Base-by-base conservation (phyloP, 768 basidiomycete species). In the Lentinula aciculospora region DNA sequence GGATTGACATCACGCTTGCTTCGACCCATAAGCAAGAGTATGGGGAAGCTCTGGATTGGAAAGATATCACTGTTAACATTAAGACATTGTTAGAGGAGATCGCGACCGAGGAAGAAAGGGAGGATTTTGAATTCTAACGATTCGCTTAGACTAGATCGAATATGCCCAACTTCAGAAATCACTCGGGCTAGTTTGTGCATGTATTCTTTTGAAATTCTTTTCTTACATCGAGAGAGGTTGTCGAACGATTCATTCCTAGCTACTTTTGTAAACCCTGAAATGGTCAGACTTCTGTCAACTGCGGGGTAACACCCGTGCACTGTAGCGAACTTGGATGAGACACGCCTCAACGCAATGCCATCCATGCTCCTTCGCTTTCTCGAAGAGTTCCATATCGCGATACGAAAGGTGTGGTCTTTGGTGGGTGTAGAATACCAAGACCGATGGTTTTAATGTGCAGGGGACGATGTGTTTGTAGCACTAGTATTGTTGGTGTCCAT, bases 361-460 rank as follows among this genome's bases (percentile, higher is more conserved):
- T 0, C 89, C 89, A 7, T 71, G 68, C 34, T 68, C 69, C 32
- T 72, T 66, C 3, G 90, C 92, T 64, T 80, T 82, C 8, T 66
- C 65, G 65, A 98, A 94, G 69, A 96, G 96, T 2, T 80, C 78
- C 75, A 94, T 82, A 65, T 97, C 94, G 12, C 85, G 81, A 57
- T 89, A 76, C 0, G 91, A 91, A 7, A 93, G 78, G 59, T 88
- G 88, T 0, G 94, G 94, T 0, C 89, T 80, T 62, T 97, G 94
- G 60, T 95, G 93, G 0, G 88, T 87, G 68, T 89, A 94, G 70
- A 97, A 96, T 1, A 94, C 90, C 1, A 95, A 81, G 0, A 93
- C 68, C 13, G 60, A 64, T 1, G 71, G 70, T 13, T 55, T 31
- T 3, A n/a, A n/a, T n/a, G n/a, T n/a, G n/a, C n/a, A n/a, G 3